These are phyloP conservation scores for Komagataella pseudopastoris DNA, from an alignment of 805 yeast species.

Conservation along the genomic window DNA sequence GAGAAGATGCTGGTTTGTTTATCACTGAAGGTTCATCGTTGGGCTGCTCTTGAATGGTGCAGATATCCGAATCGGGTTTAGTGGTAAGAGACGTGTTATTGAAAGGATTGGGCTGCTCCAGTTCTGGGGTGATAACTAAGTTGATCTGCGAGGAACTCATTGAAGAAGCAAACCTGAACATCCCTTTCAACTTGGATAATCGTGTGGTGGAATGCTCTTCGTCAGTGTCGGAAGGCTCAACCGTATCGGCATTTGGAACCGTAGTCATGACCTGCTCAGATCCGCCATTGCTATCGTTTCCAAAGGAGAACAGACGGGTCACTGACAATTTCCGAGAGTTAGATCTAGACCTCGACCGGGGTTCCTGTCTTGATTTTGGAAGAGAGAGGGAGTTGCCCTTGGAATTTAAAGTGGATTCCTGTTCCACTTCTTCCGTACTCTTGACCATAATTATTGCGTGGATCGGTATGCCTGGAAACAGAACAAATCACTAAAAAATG, in stretches of 20 bases:
- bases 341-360: conserved; percentile 26
- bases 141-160: background rate
- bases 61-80: background rate
- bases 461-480: background rate
- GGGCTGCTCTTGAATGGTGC: background rate
- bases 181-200: conserved; percentile 13
- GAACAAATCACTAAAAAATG: background rate
- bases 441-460: background rate
- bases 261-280: background rate
- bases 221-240: conserved; percentile 1
- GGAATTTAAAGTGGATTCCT: background rate
- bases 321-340: conserved; percentile 22
- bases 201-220: conserved; percentile 3
- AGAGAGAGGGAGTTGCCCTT: background rate
- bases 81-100: conserved; percentile 1
- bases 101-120: conserved; percentile 3
- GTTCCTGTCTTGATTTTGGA: conserved; percentile 7
- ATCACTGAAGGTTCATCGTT: conserved; percentile 5
- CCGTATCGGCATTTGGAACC: background rate
- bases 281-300: conserved; percentile 8
- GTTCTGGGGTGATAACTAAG: background rate
- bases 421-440: background rate
- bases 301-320: conserved; percentile 24
- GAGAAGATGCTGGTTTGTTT: conserved; percentile 1
- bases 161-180: conserved; percentile 11